A percentile compares a stretch with the other conserved stretches of the same genome.
Evolutionary conservation across 805 yeast genomes (phyloP).

Genomic region (Metschnikowia baotianmanensis): DNA sequence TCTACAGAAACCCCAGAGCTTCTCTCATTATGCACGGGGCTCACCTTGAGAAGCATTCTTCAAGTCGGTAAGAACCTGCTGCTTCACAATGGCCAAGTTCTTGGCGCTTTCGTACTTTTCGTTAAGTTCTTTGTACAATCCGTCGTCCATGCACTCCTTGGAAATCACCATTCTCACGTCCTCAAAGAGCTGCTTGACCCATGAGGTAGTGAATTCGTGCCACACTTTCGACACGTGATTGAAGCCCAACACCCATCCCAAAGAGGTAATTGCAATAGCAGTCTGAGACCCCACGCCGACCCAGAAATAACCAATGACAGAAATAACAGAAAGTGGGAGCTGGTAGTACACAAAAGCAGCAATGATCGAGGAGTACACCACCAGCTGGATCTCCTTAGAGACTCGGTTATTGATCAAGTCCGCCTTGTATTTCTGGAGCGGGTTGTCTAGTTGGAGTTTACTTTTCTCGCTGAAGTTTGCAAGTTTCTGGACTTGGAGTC

Average conservation of each 20-base stretch:
- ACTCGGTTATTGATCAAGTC: conserved; percentile 28
- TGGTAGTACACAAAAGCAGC: conserved; percentile 36
- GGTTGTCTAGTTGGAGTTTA: conserved; percentile 22
- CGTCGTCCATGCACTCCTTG: conserved; percentile 36
- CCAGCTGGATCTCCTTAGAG: conserved; percentile 36
- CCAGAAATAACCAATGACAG: conserved; percentile 30
- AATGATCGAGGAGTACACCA: conserved; percentile 28
- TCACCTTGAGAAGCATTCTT: conserved; percentile 4
- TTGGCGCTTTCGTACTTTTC: conserved; percentile 24
- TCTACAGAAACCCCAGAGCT: not conserved
- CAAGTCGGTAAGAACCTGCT: conserved; percentile 16
- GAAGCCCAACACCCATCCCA: conserved; percentile 44
- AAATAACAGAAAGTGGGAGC: conserved; percentile 33
- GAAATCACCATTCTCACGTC: conserved; percentile 31
- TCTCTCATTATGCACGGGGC: not conserved
- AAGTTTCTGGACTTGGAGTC: conserved; percentile 26
- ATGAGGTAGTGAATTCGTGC: conserved; percentile 28
- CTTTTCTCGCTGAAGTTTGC: conserved; percentile 20
- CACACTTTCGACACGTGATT: conserved; percentile 39
- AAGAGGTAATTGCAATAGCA: conserved; percentile 30
- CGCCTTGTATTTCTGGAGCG: conserved; percentile 30
- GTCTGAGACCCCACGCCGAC: conserved; percentile 34
- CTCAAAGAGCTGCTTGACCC: conserved; percentile 34
- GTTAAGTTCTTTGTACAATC: conserved; percentile 34
- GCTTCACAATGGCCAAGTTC: conserved; percentile 15